Percentiles rank a stretch among this genome's conserved stretches.
Conservation (phyloP, 1,139 yeast genomes). For the Suhomyces maxii region DNA sequence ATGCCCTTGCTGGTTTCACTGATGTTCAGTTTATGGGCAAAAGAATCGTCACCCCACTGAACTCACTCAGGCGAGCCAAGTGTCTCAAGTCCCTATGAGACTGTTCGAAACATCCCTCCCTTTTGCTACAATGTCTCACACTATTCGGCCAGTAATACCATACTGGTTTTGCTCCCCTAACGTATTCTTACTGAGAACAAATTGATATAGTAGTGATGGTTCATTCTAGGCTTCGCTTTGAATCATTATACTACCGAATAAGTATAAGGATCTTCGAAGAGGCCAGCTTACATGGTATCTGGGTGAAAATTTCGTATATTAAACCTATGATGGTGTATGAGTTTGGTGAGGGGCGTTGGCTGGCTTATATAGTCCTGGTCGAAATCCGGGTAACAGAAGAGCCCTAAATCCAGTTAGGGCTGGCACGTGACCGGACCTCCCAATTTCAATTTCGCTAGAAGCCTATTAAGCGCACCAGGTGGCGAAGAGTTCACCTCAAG, state of each 20-base stretch:
- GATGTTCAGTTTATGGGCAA: no score
- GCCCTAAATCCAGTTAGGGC: constrained; percentile 4
- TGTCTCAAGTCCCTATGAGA: no score
- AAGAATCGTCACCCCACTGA: no score
- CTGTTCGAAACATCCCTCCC: no score
- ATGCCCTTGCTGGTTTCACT: no score
- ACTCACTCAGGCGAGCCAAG: no score
- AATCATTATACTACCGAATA: constrained; percentile 57
- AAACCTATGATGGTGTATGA: constrained; percentile 2
- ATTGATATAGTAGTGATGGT: constrained; percentile 29
- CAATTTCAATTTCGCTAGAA: no score
- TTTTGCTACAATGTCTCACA: constrained; percentile 24
- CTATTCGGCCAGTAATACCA: constrained; percentile 24
- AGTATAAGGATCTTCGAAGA: constrained; percentile 69
- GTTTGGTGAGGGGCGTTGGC: neutral
- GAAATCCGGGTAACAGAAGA: constrained; percentile 8
- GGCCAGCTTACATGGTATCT: constrained; percentile 33
- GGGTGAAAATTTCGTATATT: constrained; percentile 3
- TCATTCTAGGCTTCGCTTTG: constrained; percentile 68
- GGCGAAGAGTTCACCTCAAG: no score
- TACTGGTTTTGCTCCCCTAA: constrained; percentile 22
- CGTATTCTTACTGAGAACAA: constrained; percentile 19
- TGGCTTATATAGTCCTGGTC: constrained; percentile 1
- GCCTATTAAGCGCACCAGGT: no score
- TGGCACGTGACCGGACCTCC: constrained; percentile 1